phyloP scores from a whole-genome alignment of 2,329 filamentous ascomycete genomes.

The Fusarium metavorans region DNA sequence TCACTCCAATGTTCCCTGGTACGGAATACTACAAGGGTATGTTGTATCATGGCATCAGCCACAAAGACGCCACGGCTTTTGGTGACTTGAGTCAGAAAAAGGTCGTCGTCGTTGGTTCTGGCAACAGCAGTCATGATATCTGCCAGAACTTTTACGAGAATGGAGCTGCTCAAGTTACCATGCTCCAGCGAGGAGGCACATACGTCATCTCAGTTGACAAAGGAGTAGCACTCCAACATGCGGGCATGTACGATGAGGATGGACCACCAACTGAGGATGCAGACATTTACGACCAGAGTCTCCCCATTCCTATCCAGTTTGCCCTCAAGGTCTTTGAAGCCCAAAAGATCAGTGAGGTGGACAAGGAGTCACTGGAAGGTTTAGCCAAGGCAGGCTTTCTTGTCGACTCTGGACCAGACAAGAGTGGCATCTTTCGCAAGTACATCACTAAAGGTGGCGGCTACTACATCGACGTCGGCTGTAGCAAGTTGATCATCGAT shows the following conservation, averaged over 20 bases:
- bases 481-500: constrained; percentile 53
- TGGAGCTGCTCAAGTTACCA: constrained; percentile 60
- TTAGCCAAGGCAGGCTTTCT: constrained; percentile 66
- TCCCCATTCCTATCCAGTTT: constrained; percentile 47
- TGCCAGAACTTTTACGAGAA: constrained; percentile 62
- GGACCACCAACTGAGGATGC: constrained; percentile 62
- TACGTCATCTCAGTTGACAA: constrained; percentile 58
- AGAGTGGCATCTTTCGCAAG: constrained; percentile 60
- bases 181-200: constrained; percentile 65
- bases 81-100: constrained; percentile 49
- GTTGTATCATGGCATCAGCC: constrained; percentile 17
- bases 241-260: constrained; percentile 48
- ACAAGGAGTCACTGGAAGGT: constrained; percentile 55
- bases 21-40: constrained; percentile 36
- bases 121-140: constrained; percentile 63
- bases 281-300: constrained; percentile 54
- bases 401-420: constrained; percentile 65
- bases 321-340: constrained; percentile 58
- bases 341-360: constrained; percentile 53
- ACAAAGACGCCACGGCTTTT: constrained; percentile 47
- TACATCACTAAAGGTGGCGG: constrained; percentile 52
- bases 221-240: constrained; percentile 56
- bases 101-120: constrained; percentile 61
- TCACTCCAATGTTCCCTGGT: constrained; percentile 3
- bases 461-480: constrained; percentile 59